Conservation (phyloP, 495 filamentous ascomycete genomes). For the Hypoxylon perforatum region DNA sequence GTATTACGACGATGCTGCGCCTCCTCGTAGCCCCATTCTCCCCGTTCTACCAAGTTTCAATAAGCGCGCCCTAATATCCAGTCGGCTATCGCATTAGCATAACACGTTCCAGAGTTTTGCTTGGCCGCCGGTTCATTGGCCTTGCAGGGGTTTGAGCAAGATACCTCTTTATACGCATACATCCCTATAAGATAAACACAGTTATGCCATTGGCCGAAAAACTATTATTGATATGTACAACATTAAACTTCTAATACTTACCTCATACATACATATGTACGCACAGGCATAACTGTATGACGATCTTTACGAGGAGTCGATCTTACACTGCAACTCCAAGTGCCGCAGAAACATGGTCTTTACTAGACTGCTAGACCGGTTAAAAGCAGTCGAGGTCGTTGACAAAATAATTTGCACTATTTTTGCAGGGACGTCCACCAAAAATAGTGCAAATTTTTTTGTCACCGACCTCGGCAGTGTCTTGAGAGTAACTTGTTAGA, state of each 20-base stretch:
- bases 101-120: conserved; percentile 23
- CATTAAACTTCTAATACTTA: no score
- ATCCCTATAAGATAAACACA: neutral
- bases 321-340: conserved; percentile 9
- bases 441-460: no score
- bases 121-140: conserved; percentile 20
- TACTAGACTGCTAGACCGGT: no score
- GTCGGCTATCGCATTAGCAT: conserved; percentile 1
- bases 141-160: conserved; percentile 1
- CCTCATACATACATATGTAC: no score
- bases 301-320: conserved; percentile 11
- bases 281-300: no score
- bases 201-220: no score
- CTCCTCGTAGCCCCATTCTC: conserved; percentile 8
- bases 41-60: conserved; percentile 41
- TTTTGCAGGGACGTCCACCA: no score
- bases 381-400: no score
- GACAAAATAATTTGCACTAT: no score
- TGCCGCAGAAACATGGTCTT: conserved; percentile 11
- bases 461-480: no score
- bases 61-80: conserved; percentile 26
- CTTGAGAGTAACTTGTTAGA: no score
- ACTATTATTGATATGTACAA: no score
- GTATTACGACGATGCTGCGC: conserved; percentile 36
- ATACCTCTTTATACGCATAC: neutral